Evolutionary conservation across 495 filamentous ascomycete genomes (phyloP).

Genomic region (Penicillium tannophilum): DNA sequence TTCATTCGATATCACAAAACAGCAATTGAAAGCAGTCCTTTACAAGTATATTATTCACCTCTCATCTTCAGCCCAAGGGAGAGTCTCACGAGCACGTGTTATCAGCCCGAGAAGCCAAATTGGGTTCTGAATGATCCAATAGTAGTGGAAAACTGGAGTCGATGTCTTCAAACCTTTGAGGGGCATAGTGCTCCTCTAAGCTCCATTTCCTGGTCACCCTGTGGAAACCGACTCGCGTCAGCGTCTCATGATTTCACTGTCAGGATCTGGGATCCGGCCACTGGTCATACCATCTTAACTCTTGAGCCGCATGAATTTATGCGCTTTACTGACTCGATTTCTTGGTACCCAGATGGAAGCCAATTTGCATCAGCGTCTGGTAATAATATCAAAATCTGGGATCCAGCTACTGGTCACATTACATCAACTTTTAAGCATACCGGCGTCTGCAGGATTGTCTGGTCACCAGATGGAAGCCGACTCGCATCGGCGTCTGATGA

Average conservation of each 20-base stretch:
- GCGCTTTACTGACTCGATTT: no score
- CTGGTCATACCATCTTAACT: no score
- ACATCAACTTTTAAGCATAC: no score
- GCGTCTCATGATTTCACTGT: neutral
- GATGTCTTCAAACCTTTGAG: slow-evolving; percentile 12
- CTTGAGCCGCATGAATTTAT: no score
- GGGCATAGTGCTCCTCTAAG: slow-evolving; percentile 5
- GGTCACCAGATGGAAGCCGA: slow-evolving; percentile 5
- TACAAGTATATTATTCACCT: slow-evolving; percentile 34
- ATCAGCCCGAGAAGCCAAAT: slow-evolving; percentile 16
- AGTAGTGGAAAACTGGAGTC: slow-evolving; percentile 20
- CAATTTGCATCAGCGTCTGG: no score
- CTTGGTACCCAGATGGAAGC: no score
- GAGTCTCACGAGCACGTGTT: slow-evolving; percentile 24
- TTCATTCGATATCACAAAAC: slow-evolving; percentile 27
- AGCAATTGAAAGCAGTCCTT: slow-evolving; percentile 30
- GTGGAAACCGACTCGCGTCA: slow-evolving; percentile 3
- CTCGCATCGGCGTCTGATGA: neutral
- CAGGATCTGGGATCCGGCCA: slow-evolving; percentile 6
- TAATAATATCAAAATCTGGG: no score
- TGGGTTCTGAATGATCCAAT: slow-evolving; percentile 17
- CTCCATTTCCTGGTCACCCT: slow-evolving; percentile 4
- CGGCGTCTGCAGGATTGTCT: no score
- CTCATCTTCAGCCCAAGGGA: slow-evolving; percentile 25
- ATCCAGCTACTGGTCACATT: no score